Base-by-base conservation (phyloP, 148 eudicot species). In the Linanthus parryae region DNA sequence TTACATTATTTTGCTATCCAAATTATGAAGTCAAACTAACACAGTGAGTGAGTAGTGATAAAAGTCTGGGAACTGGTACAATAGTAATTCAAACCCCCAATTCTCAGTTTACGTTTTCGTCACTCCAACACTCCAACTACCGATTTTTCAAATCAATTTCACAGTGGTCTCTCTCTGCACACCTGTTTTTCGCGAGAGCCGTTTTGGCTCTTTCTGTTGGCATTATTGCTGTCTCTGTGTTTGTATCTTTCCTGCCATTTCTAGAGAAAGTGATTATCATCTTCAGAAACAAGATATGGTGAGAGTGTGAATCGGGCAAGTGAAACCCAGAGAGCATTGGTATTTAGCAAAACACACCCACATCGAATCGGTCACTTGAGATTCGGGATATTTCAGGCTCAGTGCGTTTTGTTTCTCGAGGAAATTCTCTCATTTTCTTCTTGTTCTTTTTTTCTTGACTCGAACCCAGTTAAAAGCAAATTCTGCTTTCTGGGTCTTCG, bases 161-260 rank as follows among this genome's bases (percentile, higher is more conserved):
- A n/a, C n/a, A n/a, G n/a, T n/a, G n/a, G n/a, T n/a, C n/a, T n/a
- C n/a, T n/a, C n/a, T n/a, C n/a, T n/a, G n/a, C n/a, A n/a, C n/a
- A n/a, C n/a, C n/a, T n/a, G n/a, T n/a, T n/a, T n/a, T n/a, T n/a
- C n/a, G n/a, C n/a, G n/a, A n/a, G n/a, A n/a, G n/a, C n/a, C n/a
- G n/a, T n/a, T 65, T 65, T 85, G 85, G 83, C 81, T 57, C 63
- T 74, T 53, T 71, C 69, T 58, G 54, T 64, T 67, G 60, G 74
- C 67, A 35, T 63, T 64, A 23, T 36, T 62, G 48, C 66, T 39
- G 62, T 66, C 71, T 72, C 66, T 39, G 62, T 66, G 73, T 72
- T 78, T 82, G 79, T 77, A 70, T 53, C 62, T 73, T 67, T 76
- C 67, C 76, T 74, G 55, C 47, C 56, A 44, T 23, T 26, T 11